phyloP scores from a whole-genome alignment of 805 yeast species.

The Wickerhamomyces rabaulensis region DNA sequence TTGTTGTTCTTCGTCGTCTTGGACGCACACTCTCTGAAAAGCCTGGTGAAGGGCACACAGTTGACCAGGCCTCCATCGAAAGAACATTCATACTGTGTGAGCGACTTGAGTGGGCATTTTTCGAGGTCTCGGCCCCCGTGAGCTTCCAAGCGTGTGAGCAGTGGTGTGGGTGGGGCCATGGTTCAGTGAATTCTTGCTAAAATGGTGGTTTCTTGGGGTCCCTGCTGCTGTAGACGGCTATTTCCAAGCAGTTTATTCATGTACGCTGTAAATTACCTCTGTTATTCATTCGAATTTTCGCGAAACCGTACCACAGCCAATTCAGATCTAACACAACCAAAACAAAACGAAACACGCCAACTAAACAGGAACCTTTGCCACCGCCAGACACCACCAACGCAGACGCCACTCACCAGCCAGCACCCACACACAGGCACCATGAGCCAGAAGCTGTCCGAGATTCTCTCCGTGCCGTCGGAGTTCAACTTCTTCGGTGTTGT shows the following conservation, averaged over 20 bases:
- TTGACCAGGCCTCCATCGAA: conserved; percentile 36
- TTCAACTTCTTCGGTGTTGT: conserved; percentile 23
- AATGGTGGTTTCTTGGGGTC: no score
- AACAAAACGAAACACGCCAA: background rate
- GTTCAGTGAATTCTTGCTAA: no score
- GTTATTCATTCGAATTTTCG: no score
- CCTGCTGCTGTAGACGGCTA: no score
- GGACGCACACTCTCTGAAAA: conserved; percentile 37
- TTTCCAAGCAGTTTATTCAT: no score
- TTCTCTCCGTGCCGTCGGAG: conserved; percentile 17
- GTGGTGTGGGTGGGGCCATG: conserved; percentile 52
- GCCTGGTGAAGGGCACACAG: conserved; percentile 44
- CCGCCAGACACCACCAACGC: no score
- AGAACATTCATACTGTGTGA: conserved; percentile 44
- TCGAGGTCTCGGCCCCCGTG: conserved; percentile 18
- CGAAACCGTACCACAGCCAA: no score
- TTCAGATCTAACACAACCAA: background rate
- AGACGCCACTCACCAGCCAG: no score
- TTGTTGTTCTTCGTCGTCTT: conserved; percentile 18
- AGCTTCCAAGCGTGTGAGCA: conserved; percentile 34
- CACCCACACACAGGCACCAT: no score
- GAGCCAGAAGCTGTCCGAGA: conserved; percentile 19
- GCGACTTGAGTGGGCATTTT: conserved; percentile 31
- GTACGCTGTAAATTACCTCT: no score
- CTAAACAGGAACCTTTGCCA: no score